Evolutionary conservation across 768 basidiomycete species (phyloP), one percentile per base, ranked within the genome.

Genomic region (Boletales sp.): DNA sequence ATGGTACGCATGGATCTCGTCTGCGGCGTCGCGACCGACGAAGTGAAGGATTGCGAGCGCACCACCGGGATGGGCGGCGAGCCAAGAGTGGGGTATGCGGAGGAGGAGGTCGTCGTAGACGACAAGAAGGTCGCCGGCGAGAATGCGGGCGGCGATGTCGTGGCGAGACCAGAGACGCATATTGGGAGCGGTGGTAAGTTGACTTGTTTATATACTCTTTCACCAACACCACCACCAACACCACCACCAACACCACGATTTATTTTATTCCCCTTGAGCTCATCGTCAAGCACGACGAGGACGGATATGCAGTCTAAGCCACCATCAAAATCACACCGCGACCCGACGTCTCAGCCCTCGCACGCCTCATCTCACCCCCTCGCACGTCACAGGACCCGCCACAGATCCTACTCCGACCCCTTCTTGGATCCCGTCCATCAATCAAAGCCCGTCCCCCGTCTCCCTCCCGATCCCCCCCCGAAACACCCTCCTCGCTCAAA

Each of bases 1-100:
- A 65, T 99, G 96, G 71, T 89, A 97, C 18, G 93, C 95, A 54
- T 90, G 81, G 32, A 98, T 89, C 68, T 99, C 96, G 72, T 95
- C 89, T 0, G 90, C 81, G 0, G 95, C 94, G 64, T 99, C 94
- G 48, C 95, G 80, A 4, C 95, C 96, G 37, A 97, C 84, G 60
- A 94, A 97, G 70, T 99, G 96, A 21, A 95, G 82, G 50, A 99
- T 81, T 13, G 93, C 79, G 43, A 97, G 84, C 5, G 80, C 68
- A 35, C 95, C 94, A 38, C 96, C 96, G 1, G 96, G 96, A 64
- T 98, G 95, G 5, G 80, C 74, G 5, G 78, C 70, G n/a, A 94
- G 82, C 94, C 94, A 97, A 13, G 74, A 66, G 11, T 74, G 68
- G 7, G 91, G 82, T 13, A 92, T 81, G 41, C 77, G 77, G 44